Evolutionary conservation across 148 eudicot species (phyloP).

Genomic region (Camellia japonica): DNA sequence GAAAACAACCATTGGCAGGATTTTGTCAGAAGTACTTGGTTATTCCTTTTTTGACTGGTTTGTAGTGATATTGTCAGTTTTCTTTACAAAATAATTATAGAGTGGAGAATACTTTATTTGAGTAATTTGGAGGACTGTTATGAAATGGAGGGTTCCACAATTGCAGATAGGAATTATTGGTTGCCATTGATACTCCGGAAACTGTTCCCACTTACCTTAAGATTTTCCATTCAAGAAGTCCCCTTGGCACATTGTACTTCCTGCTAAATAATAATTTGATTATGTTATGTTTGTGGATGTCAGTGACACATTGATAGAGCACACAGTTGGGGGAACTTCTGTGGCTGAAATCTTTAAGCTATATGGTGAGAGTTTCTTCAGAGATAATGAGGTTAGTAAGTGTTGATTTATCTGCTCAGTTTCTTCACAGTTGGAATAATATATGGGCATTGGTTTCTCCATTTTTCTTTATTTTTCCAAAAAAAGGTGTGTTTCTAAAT

Average conservation of each 20-base stretch:
- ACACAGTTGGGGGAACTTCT: conserved; percentile 56
- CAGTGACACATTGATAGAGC: conserved; percentile 75
- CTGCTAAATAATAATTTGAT: conserved; percentile 3
- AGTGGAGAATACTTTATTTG: too few species aligned
- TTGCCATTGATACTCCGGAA: not conserved
- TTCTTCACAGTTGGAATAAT: not conserved
- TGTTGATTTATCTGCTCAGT: conserved; percentile 4
- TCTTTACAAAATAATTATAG: not conserved
- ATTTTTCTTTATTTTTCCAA: not conserved
- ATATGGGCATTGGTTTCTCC: not conserved
- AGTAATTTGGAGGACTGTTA: too few species aligned
- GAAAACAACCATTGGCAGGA: conserved; percentile 87
- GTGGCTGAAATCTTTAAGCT: conserved; percentile 85
- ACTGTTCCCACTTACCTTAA: not conserved
- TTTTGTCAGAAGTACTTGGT: conserved; percentile 69
- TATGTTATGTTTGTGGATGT: conserved; percentile 26
- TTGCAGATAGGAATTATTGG: not conserved
- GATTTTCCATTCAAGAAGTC: not conserved
- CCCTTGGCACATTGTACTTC: conserved; percentile 2
- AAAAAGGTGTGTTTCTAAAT: too few species aligned
- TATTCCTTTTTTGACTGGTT: conserved; percentile 88
- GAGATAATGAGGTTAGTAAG: conserved; percentile 75
- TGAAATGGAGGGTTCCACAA: not conserved
- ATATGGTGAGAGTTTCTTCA: conserved; percentile 81
- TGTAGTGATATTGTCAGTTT: conserved; percentile 16